Evolutionary conservation across 2,329 filamentous ascomycete species (phyloP).

Genomic region (Thelonectria discophora): DNA sequence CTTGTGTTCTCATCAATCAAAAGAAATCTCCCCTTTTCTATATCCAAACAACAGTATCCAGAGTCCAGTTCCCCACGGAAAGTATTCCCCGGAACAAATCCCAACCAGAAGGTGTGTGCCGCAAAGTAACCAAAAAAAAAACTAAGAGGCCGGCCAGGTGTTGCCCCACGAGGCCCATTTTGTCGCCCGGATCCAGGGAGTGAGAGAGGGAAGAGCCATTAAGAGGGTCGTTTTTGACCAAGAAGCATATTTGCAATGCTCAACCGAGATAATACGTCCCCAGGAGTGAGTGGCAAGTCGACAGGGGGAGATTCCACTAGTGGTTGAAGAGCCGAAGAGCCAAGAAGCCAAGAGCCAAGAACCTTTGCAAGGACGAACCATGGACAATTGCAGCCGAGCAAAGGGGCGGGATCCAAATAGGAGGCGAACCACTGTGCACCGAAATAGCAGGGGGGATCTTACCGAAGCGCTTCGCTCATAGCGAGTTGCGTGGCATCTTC

Average conservation of each 20-base stretch:
- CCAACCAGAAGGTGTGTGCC: background rate
- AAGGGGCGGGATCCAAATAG: conserved; percentile 1
- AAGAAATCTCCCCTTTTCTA: background rate
- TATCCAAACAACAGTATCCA: background rate
- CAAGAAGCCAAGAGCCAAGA: too few relatives aligned
- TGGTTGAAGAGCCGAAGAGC: background rate
- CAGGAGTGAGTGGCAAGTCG: conserved; percentile 7
- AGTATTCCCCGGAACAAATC: background rate
- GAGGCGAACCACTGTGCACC: conserved; percentile 8
- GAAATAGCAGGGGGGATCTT: conserved; percentile 7
- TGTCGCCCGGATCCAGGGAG: conserved; percentile 3
- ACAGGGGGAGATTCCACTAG: conserved; percentile 2
- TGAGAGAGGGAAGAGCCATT: background rate
- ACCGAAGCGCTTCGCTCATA: conserved; percentile 9
- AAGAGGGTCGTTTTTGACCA: background rate
- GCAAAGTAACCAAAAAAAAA: background rate
- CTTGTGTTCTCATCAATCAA: background rate
- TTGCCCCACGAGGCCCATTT: background rate
- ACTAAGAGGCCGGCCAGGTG: background rate
- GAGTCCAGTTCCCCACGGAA: conserved; percentile 1
- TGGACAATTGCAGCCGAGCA: conserved; percentile 6
- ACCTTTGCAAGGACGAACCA: conserved; percentile 1
- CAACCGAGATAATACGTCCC: background rate
- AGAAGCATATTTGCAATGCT: background rate
- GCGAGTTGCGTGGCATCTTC: conserved; percentile 1